Evolutionary conservation across 2,329 filamentous ascomycete species (phyloP), one percentile per base, ranked within the genome.

Genomic region (Lasiodiplodia hormozganensis): DNA sequence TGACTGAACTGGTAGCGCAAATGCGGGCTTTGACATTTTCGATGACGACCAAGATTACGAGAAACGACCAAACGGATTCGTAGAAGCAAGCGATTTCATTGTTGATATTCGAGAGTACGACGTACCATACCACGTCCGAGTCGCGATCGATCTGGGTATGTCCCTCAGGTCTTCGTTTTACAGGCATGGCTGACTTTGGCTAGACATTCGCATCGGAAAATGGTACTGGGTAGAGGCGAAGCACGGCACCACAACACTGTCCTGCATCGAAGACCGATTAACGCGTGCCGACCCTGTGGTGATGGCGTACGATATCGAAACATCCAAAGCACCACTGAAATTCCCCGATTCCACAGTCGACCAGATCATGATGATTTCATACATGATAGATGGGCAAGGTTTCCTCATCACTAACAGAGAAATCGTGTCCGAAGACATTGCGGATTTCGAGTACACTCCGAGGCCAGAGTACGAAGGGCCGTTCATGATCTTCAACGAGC

Each of bases 291-390:
- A 99, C 76, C 96, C 96, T 0, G 92, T 98, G n/a, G 92, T 99
- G 23, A 91, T 99, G 87, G 96, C 96, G n/a, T 99, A 90, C 81
- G 96, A 99, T 89, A 99, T 99, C 76, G 96, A 99, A 81, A 99
- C 96, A 2, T 95, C 93, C 5, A 99, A 99, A 77, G 85, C 96
- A 18, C 96, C 96, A 1, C 85, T 99, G 67, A 99, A 99, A 79
- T 99, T 99, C 74, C 96, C 96, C 31, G 96, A 99, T 77, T 90
- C 96, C 1, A 88, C 94, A 4, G 90, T 97, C 71, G 96, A 99
- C 81, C 95, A 97, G 78, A 91, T 99, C 76, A 99, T 99, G 94
- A 99, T 99, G 96, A 95, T 99, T 79, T 99, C 96, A 38, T 99
- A 99, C 84, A 99, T 99, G 96, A 98, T 99, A 75, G 96, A 99